Evolutionary conservation across 2,329 filamentous ascomycete genomes (phyloP).

Genomic region (Truncatella angustata): DNA sequence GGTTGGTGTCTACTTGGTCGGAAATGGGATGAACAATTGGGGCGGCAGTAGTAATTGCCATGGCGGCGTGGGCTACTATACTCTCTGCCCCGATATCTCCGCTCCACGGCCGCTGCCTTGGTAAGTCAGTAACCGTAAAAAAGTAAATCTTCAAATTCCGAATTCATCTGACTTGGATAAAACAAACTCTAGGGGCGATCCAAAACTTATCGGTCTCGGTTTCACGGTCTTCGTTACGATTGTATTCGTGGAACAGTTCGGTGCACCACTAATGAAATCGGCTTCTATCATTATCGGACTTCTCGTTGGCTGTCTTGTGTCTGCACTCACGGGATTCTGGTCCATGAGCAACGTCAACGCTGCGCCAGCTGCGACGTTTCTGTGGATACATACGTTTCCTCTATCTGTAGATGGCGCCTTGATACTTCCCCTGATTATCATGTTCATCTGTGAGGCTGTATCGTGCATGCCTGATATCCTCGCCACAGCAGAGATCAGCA

Average conservation of each 20-base stretch:
- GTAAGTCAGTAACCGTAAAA: slow-evolving; percentile 16
- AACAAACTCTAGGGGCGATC: slow-evolving; percentile 39
- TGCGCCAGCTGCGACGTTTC: slow-evolving; percentile 63
- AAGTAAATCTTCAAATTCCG: too few relatives aligned
- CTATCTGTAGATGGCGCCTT: slow-evolving; percentile 63
- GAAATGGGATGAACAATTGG: slow-evolving; percentile 65
- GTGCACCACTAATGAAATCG: slow-evolving; percentile 68
- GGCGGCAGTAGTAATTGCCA: slow-evolving; percentile 60
- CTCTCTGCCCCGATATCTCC: slow-evolving; percentile 54
- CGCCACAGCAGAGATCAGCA: slow-evolving; percentile 46
- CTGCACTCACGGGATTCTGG: slow-evolving; percentile 65
- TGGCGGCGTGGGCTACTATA: slow-evolving; percentile 45
- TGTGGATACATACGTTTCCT: slow-evolving; percentile 70
- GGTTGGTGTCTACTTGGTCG: slow-evolving; percentile 64
- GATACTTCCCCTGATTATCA: slow-evolving; percentile 63
- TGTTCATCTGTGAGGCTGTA: slow-evolving; percentile 67
- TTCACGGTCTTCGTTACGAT: slow-evolving; percentile 68
- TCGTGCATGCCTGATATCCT: slow-evolving; percentile 60
- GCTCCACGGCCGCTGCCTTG: slow-evolving; percentile 61
- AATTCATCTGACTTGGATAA: not conserved
- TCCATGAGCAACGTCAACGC: slow-evolving; percentile 55
- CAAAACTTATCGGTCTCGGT: slow-evolving; percentile 65
- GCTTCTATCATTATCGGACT: slow-evolving; percentile 64
- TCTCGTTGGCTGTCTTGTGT: slow-evolving; percentile 65
- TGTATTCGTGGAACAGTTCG: slow-evolving; percentile 67